These are phyloP conservation scores for Penicillium angulare DNA, from an alignment of 495 filamentous ascomycete genomes.

Conservation along the genomic window DNA sequence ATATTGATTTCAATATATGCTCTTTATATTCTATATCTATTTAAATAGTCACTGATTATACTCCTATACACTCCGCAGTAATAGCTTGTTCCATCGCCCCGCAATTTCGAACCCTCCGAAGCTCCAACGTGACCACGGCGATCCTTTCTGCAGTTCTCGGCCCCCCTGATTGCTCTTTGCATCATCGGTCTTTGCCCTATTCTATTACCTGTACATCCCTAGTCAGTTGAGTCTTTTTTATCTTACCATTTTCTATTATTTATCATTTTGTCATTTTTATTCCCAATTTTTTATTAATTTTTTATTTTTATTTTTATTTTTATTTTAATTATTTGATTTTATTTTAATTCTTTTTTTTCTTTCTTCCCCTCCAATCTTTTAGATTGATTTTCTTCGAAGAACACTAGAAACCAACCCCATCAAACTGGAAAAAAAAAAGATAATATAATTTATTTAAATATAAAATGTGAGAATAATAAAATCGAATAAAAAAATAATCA, in stretches of 20 bases:
- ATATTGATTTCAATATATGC: conserved; percentile 2
- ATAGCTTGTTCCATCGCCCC: too few relatives aligned
- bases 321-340: not conserved
- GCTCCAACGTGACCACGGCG: not conserved
- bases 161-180: conserved; percentile 4
- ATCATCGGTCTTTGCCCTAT: not conserved
- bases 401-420: too few relatives aligned
- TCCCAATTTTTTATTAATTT: not conserved
- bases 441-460: not conserved
- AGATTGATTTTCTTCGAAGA: too few relatives aligned
- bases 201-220: not conserved
- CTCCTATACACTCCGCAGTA: too few relatives aligned
- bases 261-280: not conserved
- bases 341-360: not conserved
- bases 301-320: not conserved
- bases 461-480: not conserved
- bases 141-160: conserved; percentile 7
- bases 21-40: not conserved
- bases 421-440: too few relatives aligned
- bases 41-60: not conserved
- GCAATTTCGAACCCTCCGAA: conserved; percentile 6
- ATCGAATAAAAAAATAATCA: not conserved
- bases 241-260: too few relatives aligned
- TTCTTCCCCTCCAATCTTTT: not conserved
- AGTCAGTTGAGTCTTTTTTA: not conserved